Evolutionary conservation across 495 filamentous ascomycete species (phyloP).

Genomic region (Echria macrotheca): DNA sequence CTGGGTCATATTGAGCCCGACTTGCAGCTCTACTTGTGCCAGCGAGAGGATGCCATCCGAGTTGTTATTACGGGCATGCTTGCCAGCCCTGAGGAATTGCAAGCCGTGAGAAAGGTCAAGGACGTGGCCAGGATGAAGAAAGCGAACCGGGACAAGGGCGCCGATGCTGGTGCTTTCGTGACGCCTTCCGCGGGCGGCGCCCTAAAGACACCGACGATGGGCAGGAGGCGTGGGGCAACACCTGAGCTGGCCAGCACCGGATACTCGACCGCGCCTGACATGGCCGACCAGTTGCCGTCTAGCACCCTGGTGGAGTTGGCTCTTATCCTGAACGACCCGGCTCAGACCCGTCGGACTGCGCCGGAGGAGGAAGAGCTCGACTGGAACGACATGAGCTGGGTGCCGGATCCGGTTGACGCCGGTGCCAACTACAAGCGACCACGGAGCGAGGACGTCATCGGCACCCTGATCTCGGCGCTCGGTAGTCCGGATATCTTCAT

Average conservation of each 20-base stretch:
- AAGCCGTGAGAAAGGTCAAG: conserved; percentile 27
- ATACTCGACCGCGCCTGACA: neutral
- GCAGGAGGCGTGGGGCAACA: conserved; percentile 4
- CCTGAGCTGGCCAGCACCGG: neutral
- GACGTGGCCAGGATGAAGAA: conserved; percentile 25
- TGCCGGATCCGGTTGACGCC: conserved; percentile 87
- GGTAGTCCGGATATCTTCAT: conserved; percentile 86
- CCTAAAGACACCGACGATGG: conserved; percentile 3
- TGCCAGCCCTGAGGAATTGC: conserved; percentile 53
- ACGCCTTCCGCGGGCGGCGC: neutral
- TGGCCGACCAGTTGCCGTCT: neutral
- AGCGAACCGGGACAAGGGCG: neutral
- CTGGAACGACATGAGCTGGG: conserved; percentile 87
- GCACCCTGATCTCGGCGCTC: conserved; percentile 79
- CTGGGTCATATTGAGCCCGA: conserved; percentile 78
- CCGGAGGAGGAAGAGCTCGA: conserved; percentile 64
- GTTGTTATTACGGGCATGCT: conserved; percentile 84
- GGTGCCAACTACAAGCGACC: conserved; percentile 84
- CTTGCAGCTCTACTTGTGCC: conserved; percentile 80
- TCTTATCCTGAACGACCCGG: conserved; percentile 60
- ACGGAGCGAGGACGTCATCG: conserved; percentile 88
- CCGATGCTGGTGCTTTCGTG: conserved; percentile 2
- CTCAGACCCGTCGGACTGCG: conserved; percentile 41
- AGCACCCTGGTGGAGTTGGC: conserved; percentile 66
- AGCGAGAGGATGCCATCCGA: conserved; percentile 87